A percentile compares a stretch with the other conserved stretches of the same genome.
These are phyloP conservation scores for Claviceps pazoutovae DNA, from an alignment of 2,329 filamentous ascomycete genomes.

Conservation along the genomic window DNA sequence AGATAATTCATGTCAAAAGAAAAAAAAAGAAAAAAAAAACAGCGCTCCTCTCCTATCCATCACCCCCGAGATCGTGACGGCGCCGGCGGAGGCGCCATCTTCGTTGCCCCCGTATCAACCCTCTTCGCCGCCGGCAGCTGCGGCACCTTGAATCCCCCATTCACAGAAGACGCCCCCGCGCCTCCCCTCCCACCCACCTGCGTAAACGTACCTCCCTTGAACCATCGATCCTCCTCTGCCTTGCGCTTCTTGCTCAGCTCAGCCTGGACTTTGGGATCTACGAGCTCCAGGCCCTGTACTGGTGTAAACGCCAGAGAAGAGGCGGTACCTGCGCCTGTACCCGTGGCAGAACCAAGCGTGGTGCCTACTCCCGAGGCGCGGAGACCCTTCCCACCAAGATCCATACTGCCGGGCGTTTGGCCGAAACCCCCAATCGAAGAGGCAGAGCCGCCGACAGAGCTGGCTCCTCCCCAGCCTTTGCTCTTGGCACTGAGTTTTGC, in stretches of 20 bases:
- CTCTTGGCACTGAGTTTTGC: constrained; percentile 92
- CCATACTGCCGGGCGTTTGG: constrained; percentile 46
- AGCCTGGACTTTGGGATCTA: constrained; percentile 81
- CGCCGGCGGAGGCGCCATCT: constrained; percentile 23
- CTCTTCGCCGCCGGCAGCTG: constrained; percentile 61
- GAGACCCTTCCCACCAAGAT: constrained; percentile 64
- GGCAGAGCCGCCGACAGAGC: constrained; percentile 51
- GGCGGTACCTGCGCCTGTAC: constrained; percentile 69
- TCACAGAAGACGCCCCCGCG: constrained; percentile 28
- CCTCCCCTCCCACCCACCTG: constrained; percentile 46
- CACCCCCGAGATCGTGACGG: constrained; percentile 4
- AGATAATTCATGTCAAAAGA: no score
- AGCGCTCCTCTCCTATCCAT: no score
- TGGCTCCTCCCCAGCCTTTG: constrained; percentile 78
- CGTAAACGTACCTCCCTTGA: constrained; percentile 94
- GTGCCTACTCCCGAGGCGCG: constrained; percentile 71
- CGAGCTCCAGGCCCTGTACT: constrained; percentile 85
- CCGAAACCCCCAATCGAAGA: constrained; percentile 73
- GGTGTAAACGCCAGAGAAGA: constrained; percentile 88
- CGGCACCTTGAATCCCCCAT: constrained; percentile 69
- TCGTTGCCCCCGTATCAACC: constrained; percentile 26
- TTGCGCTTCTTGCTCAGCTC: constrained; percentile 84
- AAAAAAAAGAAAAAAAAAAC: no score
- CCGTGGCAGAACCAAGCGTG: constrained; percentile 43
- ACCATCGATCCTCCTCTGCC: constrained; percentile 90